Evolutionary conservation across 441 rosid genomes (phyloP).

Genomic region (Arabidopsis lyrata): DNA sequence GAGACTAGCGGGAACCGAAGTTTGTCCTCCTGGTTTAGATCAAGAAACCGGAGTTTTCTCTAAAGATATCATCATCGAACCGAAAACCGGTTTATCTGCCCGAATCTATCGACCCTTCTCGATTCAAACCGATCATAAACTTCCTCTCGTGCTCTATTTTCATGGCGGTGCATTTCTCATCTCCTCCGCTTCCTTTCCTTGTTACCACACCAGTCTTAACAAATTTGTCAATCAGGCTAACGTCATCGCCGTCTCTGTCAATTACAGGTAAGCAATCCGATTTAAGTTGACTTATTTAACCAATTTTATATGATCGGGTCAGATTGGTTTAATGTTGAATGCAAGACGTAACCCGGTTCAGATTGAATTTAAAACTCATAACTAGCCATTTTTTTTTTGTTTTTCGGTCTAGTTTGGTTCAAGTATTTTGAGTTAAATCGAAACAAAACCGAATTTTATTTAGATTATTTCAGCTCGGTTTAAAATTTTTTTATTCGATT

Average conservation of each 20-base stretch:
- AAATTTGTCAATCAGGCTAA: slow-evolving; percentile 60
- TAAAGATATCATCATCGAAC: slow-evolving; percentile 60
- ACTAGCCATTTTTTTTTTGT: too few species aligned
- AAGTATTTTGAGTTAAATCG: too few species aligned
- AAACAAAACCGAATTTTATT: too few species aligned
- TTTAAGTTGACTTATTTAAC: slow-evolving; percentile 9
- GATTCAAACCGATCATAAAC: slow-evolving; percentile 42
- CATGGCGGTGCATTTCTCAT: slow-evolving; percentile 86
- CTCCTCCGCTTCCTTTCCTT: slow-evolving; percentile 58
- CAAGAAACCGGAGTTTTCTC: slow-evolving; percentile 62
- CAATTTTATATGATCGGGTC: too few species aligned
- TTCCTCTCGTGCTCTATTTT: slow-evolving; percentile 72
- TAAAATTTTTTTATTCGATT: too few species aligned
- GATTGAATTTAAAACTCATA: too few species aligned
- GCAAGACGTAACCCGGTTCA: too few species aligned
- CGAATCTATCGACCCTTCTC: slow-evolving; percentile 62
- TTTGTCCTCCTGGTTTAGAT: slow-evolving; percentile 63
- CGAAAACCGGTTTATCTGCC: slow-evolving; percentile 56
- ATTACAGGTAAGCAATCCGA: slow-evolving; percentile 53
- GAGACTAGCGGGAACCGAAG: slow-evolving; percentile 65
- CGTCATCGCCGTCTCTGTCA: slow-evolving; percentile 61
- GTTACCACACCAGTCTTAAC: slow-evolving; percentile 69
- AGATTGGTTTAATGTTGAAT: too few species aligned
- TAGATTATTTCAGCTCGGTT: too few species aligned
- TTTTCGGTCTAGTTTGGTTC: too few species aligned